Base-by-base conservation (phyloP, 2,329 filamentous ascomycete genomes). In the Pyrenophora graminea region DNA sequence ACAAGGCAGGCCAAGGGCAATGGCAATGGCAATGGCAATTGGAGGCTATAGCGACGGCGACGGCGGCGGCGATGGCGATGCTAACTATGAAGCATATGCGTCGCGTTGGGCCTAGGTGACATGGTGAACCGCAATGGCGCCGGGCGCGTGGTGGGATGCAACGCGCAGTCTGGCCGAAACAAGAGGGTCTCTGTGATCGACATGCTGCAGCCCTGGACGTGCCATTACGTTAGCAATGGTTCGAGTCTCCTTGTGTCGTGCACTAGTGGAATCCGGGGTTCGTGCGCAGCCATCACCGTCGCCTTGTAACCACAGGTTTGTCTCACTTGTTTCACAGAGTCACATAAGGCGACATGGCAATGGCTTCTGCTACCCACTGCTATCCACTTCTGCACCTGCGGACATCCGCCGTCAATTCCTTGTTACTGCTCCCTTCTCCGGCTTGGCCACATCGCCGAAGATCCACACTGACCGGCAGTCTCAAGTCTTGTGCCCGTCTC, bases 171-270 rank as follows among this genome's bases (percentile, higher is more conserved):
- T 51, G 48, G 61, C 61, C 54, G 54, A 61, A 52, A 53, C 56
- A 48, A 48, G 52, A 61, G 49, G 45, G 53, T 55, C 58, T 48
- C 41, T 51, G 53, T 45, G 61, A 65, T 65, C 62, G 51, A 56
- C 60, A 57, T 33, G n/a, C 32, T 48, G 46, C 42, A 36, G 39
- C 33, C 51, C 42, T 51, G 56, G 53, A 27, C 25, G 27, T 48
- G 51, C 46, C 23, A 25, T 31, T 41, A 39, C 39, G 40, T 51
- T 56, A 51, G 44, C 33, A 39, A 34, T 52, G 55, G 58, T 31
- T 56, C 56, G 52, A 56, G 59, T 30, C 27, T 15, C 15, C 15
- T 30, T 30, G 4, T 13, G 27, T 30, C 59, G 53, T 23, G 15
- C 36, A 30, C 45, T 50, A 47, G 42, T 39, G 9, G 18, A 25